phyloP scores from a whole-genome alignment of 441 rosid genomes.

The Sinapis alba region DNA sequence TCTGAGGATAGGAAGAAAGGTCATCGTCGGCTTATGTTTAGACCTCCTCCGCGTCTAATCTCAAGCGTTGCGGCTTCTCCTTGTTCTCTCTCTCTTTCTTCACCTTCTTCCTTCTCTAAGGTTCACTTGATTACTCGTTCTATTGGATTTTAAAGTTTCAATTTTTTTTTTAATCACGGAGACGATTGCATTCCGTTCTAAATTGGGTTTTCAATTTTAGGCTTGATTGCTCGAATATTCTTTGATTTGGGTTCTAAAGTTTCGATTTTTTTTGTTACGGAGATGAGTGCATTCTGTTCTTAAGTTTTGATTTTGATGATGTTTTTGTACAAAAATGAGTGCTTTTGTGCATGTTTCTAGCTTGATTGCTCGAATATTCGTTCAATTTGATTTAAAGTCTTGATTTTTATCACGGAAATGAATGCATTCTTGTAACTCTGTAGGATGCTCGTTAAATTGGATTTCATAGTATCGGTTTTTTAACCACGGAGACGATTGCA shows the following conservation, averaged over 20 bases:
- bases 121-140: slow-evolving; percentile 26
- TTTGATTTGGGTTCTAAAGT: neutral
- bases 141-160: neutral
- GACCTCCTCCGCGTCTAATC: slow-evolving; percentile 62
- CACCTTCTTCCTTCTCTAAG: slow-evolving; percentile 59
- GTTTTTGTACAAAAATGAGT: neutral
- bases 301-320: neutral
- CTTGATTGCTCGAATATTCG: neutral
- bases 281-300: too few species aligned
- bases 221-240: neutral
- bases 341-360: neutral
- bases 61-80: slow-evolving; percentile 44
- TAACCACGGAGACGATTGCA: neutral
- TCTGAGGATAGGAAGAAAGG: slow-evolving; percentile 35
- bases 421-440: neutral
- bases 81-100: slow-evolving; percentile 44
- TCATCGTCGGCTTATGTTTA: slow-evolving; percentile 76
- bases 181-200: too few species aligned
- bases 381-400: neutral
- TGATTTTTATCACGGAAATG: neutral
- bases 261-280: neutral
- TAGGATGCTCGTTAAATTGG: too few species aligned
- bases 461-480: neutral
- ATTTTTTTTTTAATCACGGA: too few species aligned
- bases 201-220: neutral